Conservation (phyloP, 805 yeast genomes). For the Sugiyamaella americana region DNA sequence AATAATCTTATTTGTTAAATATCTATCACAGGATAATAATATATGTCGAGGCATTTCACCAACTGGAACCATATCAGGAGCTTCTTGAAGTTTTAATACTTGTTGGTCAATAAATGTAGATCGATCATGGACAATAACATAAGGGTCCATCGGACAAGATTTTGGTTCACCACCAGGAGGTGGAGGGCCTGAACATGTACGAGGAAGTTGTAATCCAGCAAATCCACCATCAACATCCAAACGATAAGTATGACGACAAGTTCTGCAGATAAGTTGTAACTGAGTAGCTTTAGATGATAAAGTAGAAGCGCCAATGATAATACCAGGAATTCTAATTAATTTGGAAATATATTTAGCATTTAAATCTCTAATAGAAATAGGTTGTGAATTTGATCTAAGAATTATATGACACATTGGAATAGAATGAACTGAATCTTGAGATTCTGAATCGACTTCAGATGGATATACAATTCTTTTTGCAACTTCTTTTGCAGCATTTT, state of each 20-base stretch:
- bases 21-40: conserved; percentile 78
- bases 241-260: conserved; percentile 74
- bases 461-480: conserved; percentile 56
- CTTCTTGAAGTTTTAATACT: conserved; percentile 84
- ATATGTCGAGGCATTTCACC: conserved; percentile 99
- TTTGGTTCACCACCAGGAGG: conserved; percentile 43
- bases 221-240: conserved; percentile 60
- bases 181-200: conserved; percentile 51
- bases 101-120: conserved; percentile 95
- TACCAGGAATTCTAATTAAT: conserved; percentile 87
- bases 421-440: not conserved
- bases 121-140: conserved; percentile 86
- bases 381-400: conserved; percentile 63
- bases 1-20: conserved; percentile 79
- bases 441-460: conserved; percentile 18
- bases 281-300: conserved; percentile 80
- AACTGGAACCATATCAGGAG: conserved; percentile 98
- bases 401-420: conserved; percentile 84
- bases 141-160: conserved; percentile 88
- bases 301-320: conserved; percentile 85
- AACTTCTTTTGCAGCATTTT: conserved; percentile 50
- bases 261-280: conserved; percentile 78
- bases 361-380: conserved; percentile 69
- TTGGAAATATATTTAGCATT: conserved; percentile 85
- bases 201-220: conserved; percentile 64